Percentiles rank a stretch among this genome's conserved stretches.
These are phyloP conservation scores for Elaeis oleifera DNA, from an alignment of 202 grass and related monocot genomes.

Conservation along the genomic window DNA sequence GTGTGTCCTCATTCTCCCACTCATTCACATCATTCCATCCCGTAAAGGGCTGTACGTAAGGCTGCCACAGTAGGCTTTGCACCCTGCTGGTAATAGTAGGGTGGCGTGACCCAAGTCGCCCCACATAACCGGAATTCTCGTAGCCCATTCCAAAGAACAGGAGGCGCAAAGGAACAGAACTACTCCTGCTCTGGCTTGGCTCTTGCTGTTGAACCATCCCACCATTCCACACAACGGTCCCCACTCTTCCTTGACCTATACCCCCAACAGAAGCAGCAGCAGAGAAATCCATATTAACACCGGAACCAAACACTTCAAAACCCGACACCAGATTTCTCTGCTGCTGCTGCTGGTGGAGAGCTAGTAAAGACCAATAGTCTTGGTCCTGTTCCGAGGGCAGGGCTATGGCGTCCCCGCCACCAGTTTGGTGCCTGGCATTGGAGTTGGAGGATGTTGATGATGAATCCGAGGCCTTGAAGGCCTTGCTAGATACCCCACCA, in stretches of 20 bases:
- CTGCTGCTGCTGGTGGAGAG: constrained; percentile 35
- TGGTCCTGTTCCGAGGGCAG: constrained; percentile 25
- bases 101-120: constrained; percentile 32
- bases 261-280: constrained; percentile 27
- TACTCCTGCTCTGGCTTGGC: not conserved
- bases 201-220: not conserved
- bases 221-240: not conserved
- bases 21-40: constrained; percentile 43
- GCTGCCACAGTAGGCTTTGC: constrained; percentile 47
- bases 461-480: constrained; percentile 29
- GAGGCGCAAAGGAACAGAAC: not conserved
- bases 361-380: constrained; percentile 62
- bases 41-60: constrained; percentile 72
- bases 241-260: constrained; percentile 6
- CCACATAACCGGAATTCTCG: constrained; percentile 28
- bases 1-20: no score
- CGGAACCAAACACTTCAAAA: constrained; percentile 49
- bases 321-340: constrained; percentile 32
- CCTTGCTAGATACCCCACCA: constrained; percentile 19
- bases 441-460: constrained; percentile 7
- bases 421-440: constrained; percentile 1
- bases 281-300: constrained; percentile 82
- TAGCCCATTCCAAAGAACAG: no score
- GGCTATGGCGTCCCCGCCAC: constrained; percentile 11
- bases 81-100: constrained; percentile 28